Evolutionary conservation across 2,329 filamentous ascomycete genomes (phyloP).

Genomic region (Phoma herbarum): DNA sequence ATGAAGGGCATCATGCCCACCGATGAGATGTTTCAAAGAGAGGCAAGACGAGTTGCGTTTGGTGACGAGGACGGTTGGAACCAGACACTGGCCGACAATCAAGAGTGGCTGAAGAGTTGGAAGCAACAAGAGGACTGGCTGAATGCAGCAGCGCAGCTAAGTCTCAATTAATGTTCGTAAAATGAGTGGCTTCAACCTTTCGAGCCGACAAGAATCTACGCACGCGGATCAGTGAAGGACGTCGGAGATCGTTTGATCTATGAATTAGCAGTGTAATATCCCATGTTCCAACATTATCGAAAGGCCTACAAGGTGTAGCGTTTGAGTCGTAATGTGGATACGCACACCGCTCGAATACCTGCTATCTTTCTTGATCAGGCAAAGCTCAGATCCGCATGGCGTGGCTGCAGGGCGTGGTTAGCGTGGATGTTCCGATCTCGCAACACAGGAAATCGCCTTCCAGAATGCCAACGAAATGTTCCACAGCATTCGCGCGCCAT

Average conservation of each 20-base stretch:
- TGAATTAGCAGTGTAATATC: neutral
- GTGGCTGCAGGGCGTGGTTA: constrained; percentile 8
- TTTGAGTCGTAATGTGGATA: neutral
- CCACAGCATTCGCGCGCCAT: neutral
- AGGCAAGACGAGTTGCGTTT: constrained; percentile 57
- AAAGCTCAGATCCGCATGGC: constrained; percentile 5
- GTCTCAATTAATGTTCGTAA: neutral
- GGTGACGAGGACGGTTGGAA: constrained; percentile 59
- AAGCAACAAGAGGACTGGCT: constrained; percentile 18
- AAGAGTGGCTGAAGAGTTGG: constrained; percentile 51
- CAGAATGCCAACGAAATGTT: neutral
- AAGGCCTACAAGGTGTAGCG: neutral
- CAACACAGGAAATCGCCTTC: neutral
- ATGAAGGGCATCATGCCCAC: constrained; percentile 52
- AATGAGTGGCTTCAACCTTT: neutral
- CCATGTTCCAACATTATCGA: neutral
- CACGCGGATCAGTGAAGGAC: neutral
- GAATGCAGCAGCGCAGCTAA: constrained; percentile 9
- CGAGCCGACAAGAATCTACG: neutral
- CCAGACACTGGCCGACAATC: constrained; percentile 40
- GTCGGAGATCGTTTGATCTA: neutral
- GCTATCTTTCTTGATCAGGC: neutral
- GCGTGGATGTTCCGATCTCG: constrained; percentile 7
- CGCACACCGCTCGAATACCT: neutral
- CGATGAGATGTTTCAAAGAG: constrained; percentile 59